These are phyloP conservation scores for Brassica napus DNA, from an alignment of 345 rosid genomes.

Conservation along the genomic window Da-Ae NC_063434.1:451501-452000, in stretches of 20 bases:
- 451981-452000: constrained; percentile 45
- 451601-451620: constrained; percentile 15
- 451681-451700: constrained; percentile 34
- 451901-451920: constrained; percentile 45
- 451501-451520: constrained; percentile 2
- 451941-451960: constrained; percentile 67
- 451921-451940: constrained; percentile 50
- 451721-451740: constrained; percentile 35
- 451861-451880: constrained; percentile 80
- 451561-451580: background rate
- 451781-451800: constrained; percentile 30
- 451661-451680: constrained; percentile 34
- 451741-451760: constrained; percentile 54
- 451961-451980: constrained; percentile 52
- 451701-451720: constrained; percentile 34
- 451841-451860: constrained; percentile 85
- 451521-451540: background rate
- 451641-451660: constrained; percentile 17
- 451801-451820: background rate
- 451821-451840: constrained; percentile 47
- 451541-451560: background rate
- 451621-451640: constrained; percentile 31
- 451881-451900: constrained; percentile 48
- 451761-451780: constrained; percentile 39
- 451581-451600: constrained; percentile 30